Percentiles rank a stretch among this genome's conserved stretches.
Evolutionary conservation across 1,284 basidiomycete genomes (phyloP).

Genomic region (Sanghuangporus sanghuang): DNA sequence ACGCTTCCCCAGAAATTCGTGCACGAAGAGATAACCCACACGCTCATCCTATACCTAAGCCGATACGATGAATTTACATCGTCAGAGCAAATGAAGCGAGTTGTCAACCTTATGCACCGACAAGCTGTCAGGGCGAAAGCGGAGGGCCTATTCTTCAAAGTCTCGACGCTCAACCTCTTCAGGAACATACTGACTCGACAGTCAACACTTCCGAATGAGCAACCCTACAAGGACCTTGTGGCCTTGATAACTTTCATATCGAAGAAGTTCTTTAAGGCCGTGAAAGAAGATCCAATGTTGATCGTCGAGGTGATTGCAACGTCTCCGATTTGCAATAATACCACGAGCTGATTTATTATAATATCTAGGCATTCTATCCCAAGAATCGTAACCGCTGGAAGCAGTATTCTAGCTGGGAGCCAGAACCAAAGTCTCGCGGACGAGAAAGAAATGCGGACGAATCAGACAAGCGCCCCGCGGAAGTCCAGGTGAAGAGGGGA

Average conservation of each 20-base stretch:
- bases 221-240: conserved; percentile 78
- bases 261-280: conserved; percentile 87
- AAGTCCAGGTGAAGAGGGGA: conserved; percentile 82
- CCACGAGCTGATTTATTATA: conserved; percentile 22
- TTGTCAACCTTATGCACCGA: conserved; percentile 82
- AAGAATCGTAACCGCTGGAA: conserved; percentile 88
- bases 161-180: conserved; percentile 82
- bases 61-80: conserved; percentile 79
- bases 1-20: conserved; percentile 66
- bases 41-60: conserved; percentile 74
- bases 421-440: conserved; percentile 44
- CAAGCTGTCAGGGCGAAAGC: conserved; percentile 86
- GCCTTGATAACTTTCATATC: conserved; percentile 80
- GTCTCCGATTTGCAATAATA: conserved; percentile 19
- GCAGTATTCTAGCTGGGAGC: conserved; percentile 74
- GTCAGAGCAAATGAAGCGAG: conserved; percentile 78
- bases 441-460: conserved; percentile 39
- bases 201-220: conserved; percentile 67
- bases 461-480: conserved; percentile 43
- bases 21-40: conserved; percentile 74
- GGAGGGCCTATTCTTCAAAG: conserved; percentile 90
- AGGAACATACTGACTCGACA: conserved; percentile 76
- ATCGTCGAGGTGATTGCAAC: conserved; percentile 62
- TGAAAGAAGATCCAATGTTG: conserved; percentile 76
- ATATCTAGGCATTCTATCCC: conserved; percentile 76